Base-by-base conservation (phyloP, 2,329 filamentous ascomycete genomes). In the Aspergillus latus region DNA sequence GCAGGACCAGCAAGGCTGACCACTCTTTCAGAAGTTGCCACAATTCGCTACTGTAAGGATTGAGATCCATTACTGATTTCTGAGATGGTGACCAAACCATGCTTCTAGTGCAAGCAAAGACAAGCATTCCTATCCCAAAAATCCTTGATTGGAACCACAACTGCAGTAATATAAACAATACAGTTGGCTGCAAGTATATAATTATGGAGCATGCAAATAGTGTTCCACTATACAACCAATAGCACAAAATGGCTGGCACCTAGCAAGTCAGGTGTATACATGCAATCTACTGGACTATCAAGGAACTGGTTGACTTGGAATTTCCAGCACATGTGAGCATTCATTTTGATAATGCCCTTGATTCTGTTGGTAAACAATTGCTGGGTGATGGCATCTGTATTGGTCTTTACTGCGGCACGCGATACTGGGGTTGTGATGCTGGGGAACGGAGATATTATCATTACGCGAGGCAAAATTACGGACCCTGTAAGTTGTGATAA, bases 11-110 rank as follows among this genome's bases (percentile, higher is more conserved):
- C 63, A 42, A 66, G 62, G 43, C 63, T 76, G 21, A 69, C 66
- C 1, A 78, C 74, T 5, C 68, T 65, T 54, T 78, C 76, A 21
- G 74, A 80, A 63, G 75, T 80, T 60, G 77, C 78, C 29, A 80
- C 76, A 1, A 74, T 80, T 46, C 63, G 64, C 46, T 79, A 74
- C 58, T 44, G 75, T 78, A 66, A 62, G 70, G 58, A 39, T 34
- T 13, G 34, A 21, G 21, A 21, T 0, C 15, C 21, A 5, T 29
- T 30, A 29, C 36, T 1, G 30, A 28, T 46, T 48, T 32, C 16
- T 30, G 26, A 54, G 34, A 11, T 21, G 40, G 15, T 57, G 42
- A 57, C 39, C 34, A 10, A 46, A 11, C 21, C 15, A 21, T 63
- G 43, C 21, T 59, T 46, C 56, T 59, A 77, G 72, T 75, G 56